Conservation (phyloP, 1,284 basidiomycete species). For the Leccinum fallax region DNA sequence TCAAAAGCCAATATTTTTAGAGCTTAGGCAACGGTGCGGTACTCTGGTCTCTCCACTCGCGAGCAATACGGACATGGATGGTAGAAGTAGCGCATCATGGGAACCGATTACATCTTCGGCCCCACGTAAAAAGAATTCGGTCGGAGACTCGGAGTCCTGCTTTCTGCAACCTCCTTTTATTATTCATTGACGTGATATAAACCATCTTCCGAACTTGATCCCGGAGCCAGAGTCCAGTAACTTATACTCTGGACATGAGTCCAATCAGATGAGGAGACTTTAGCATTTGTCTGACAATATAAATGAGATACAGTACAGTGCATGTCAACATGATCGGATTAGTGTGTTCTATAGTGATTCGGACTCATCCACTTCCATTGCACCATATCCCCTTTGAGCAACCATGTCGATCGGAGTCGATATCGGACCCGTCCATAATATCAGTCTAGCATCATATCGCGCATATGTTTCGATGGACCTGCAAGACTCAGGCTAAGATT, state of each 20-base stretch:
- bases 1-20: neutral
- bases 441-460: neutral
- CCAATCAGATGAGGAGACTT: neutral
- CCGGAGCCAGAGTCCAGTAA: neutral
- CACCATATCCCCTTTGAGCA: slow-evolving; percentile 11
- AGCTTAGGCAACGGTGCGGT: neutral
- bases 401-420: slow-evolving; percentile 16
- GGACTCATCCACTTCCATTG: slow-evolving; percentile 20
- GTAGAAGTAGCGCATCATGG: neutral
- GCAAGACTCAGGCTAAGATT: neutral
- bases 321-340: slow-evolving; percentile 1
- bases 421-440: neutral
- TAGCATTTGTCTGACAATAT: neutral
- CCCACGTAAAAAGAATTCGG: slow-evolving; percentile 18
- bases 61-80: slow-evolving; percentile 2
- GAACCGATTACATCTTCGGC: slow-evolving; percentile 28
- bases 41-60: slow-evolving; percentile 1
- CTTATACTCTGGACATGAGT: neutral
- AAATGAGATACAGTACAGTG: neutral
- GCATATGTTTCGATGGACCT: neutral
- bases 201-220: neutral
- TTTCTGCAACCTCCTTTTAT: neutral
- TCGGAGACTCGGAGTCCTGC: slow-evolving; percentile 3
- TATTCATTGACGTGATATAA: neutral
- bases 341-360: neutral